These are phyloP conservation scores for Plasmodium inui DNA, from an alignment of 169 alveolate species.

Conservation along the genomic window DNA sequence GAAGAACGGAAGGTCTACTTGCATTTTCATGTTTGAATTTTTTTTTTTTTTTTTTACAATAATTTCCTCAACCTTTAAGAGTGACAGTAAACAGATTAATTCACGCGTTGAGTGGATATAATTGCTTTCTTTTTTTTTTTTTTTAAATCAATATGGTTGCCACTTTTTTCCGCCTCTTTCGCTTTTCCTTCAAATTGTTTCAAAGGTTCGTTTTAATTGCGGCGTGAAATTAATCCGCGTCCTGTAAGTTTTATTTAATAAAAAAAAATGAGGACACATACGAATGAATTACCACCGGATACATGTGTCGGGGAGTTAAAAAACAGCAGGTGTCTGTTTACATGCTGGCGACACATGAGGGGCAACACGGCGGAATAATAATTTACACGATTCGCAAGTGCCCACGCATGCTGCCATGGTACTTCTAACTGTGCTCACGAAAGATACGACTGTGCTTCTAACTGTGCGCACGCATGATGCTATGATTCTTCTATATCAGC, in stretches of 20 bases:
- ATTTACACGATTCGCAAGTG: neutral
- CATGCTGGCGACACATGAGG: neutral
- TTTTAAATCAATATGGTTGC: neutral
- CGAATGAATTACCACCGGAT: neutral
- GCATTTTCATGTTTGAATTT: neutral
- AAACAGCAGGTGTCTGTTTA: neutral
- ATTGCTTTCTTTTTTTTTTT: neutral
- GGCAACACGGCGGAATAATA: neutral
- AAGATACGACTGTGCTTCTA: too few species aligned
- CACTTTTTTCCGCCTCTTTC: neutral
- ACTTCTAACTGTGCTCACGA: neutral
- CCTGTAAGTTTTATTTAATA: neutral
- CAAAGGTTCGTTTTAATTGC: neutral
- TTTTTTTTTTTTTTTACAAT: neutral
- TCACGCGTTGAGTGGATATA: neutral
- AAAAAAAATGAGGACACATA: slow-evolving; percentile 1
- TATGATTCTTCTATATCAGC: neutral
- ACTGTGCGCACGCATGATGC: neutral
- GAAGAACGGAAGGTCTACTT: neutral
- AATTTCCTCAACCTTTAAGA: neutral
- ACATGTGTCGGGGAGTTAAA: neutral
- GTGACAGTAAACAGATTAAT: neutral
- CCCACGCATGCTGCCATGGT: too few species aligned
- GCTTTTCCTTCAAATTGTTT: neutral
- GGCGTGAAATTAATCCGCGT: neutral